phyloP scores from a whole-genome alignment of 805 yeast species.

The Zygoascus biomembranicola region DNA sequence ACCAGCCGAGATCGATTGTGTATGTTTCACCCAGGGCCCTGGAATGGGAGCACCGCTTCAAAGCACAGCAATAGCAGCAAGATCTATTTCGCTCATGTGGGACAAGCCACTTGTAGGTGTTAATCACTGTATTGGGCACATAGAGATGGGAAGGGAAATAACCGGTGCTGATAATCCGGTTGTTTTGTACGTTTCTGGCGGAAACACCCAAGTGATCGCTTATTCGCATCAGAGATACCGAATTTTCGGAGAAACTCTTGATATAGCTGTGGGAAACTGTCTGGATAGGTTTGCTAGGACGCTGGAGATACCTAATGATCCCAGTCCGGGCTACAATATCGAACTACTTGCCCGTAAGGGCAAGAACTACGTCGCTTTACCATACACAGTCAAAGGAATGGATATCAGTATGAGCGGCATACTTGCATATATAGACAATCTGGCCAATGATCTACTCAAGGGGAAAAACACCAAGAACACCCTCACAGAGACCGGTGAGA shows the following conservation, averaged over 20 bases:
- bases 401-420: constrained; percentile 96
- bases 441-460: constrained; percentile 66
- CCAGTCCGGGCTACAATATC: constrained; percentile 96
- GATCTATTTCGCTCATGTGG: constrained; percentile 78
- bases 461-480: constrained; percentile 23
- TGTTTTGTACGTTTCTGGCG: constrained; percentile 94
- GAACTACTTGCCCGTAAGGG: constrained; percentile 80
- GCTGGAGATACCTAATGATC: constrained; percentile 78
- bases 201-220: constrained; percentile 97
- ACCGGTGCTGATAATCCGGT: constrained; percentile 98
- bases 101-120: constrained; percentile 83
- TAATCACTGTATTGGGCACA: constrained; percentile 96
- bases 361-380: constrained; percentile 55
- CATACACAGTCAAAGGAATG: constrained; percentile 98
- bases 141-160: constrained; percentile 98
- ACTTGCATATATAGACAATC: constrained; percentile 69
- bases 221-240: constrained; percentile 89
- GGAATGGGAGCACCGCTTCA: constrained; percentile 99
- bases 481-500: constrained; percentile 33
- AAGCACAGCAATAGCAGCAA: constrained; percentile 84
- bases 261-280: constrained; percentile 96
- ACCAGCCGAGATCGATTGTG: constrained; percentile 40
- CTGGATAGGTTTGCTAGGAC: constrained; percentile 93
- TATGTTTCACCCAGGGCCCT: constrained; percentile 96
- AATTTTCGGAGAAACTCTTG: constrained; percentile 98